phyloP scores from a whole-genome alignment of 2,329 filamentous ascomycete genomes.

The Mollisiaceae sp. region DNA sequence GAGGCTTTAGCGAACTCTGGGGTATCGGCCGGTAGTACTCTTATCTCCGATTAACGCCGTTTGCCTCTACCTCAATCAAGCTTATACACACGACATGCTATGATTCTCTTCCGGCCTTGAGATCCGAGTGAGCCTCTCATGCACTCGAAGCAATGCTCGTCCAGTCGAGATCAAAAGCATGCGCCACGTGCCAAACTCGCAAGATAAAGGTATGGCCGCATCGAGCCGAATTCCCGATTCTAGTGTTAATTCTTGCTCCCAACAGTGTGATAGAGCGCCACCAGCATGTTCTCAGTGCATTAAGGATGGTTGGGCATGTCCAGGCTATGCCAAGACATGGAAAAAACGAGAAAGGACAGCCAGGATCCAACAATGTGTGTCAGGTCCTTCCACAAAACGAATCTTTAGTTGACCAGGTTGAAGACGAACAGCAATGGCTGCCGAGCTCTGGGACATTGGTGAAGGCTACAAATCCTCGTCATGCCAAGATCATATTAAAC shows the following conservation, averaged over 20 bases:
- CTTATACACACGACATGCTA: not conserved
- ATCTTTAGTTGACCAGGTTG: not conserved
- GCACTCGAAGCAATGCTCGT: constrained; percentile 1
- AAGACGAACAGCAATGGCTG: not conserved
- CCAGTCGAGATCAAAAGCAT: constrained; percentile 14
- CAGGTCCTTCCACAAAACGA: not conserved
- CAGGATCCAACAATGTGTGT: not conserved
- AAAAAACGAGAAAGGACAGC: constrained; percentile 5
- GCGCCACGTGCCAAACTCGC: constrained; percentile 2
- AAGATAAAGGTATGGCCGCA: constrained; percentile 1
- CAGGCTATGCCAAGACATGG: constrained; percentile 8
- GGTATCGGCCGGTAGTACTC: too few relatives aligned
- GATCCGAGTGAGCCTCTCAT: not conserved
- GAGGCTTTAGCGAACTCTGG: too few relatives aligned
- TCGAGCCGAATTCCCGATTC: not conserved
- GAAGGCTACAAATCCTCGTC: not conserved
- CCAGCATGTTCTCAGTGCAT: constrained; percentile 9
- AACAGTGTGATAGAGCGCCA: not conserved
- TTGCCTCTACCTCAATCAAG: too few relatives aligned
- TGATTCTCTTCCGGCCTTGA: not conserved
- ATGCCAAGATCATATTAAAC: not conserved
- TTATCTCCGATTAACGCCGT: too few relatives aligned
- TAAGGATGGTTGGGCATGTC: constrained; percentile 3
- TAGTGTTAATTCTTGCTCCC: not conserved
- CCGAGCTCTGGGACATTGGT: not conserved